Base-by-base conservation (phyloP, 2,329 filamentous ascomycete genomes). In the Ramichloridium luteum region DNA sequence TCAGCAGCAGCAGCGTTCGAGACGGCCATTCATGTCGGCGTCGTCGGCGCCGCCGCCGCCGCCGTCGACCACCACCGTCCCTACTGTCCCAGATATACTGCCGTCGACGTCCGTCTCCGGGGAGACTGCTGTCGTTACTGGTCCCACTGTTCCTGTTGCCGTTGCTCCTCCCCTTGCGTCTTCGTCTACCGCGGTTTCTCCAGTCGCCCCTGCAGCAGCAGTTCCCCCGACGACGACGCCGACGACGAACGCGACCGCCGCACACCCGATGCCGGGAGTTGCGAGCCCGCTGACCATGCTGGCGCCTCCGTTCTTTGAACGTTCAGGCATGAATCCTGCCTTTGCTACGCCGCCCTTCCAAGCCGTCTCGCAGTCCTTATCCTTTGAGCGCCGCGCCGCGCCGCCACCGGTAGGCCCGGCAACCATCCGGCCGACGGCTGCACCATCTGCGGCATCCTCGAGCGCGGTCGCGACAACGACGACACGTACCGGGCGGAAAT, bases 401-500 rank as follows among this genome's bases (percentile, higher is more conserved):
- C 27, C 45, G 8, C 32, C 16, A 23, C 25, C 27, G 6, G 36
- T 32, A n/a, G 25, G 13, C 13, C 29, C 25, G 12, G 23, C 37
- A 22, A 32, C 16, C 11, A 27, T 32, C 20, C 33, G 34, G 13
- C 30, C 40, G 13, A 32, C 36, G 16, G 16, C 14, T 33, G 6
- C 17, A 11, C 27, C 5, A 28, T 23, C 14, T 9, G 16, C 11
- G 18, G 18, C 27, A 17, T 29, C 28, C n/a, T 25, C 39, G 22
- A 34, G 26, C 17, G 13, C 23, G 18, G 20, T 32, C 28, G 12
- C 13, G 23, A n/a, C 31, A 10, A n/a, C 16, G 6, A n/a, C 16
- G n/a, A 10, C 29, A 6, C 16, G 41, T 15, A 40, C 43, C 12
- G 47, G 44, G 5, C 45, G 49, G 5, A 51, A 50, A 31, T 41